A percentile compares a stretch with the other conserved stretches of the same genome.
Evolutionary conservation across 139 green algal species (phyloP).

Genomic region (Eudorina sp.): DNA sequence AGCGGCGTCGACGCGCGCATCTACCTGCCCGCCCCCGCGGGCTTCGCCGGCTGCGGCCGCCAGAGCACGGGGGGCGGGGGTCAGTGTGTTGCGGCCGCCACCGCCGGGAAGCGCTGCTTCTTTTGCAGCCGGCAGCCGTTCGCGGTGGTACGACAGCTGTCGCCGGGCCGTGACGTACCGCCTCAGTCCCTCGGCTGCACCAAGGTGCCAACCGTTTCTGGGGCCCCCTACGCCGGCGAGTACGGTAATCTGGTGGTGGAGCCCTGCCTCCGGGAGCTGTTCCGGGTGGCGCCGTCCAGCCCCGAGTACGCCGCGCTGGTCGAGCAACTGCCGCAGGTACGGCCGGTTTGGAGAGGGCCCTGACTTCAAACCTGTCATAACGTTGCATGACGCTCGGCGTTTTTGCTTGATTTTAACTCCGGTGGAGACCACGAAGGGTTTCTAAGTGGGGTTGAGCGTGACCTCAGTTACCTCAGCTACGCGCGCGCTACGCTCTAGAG

Average conservation of each 20-base stretch:
- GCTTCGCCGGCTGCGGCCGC: not conserved
- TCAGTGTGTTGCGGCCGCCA: not conserved
- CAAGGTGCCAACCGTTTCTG: too few species aligned
- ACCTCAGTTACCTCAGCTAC: too few species aligned
- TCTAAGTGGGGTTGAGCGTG: too few species aligned
- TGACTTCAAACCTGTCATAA: not conserved
- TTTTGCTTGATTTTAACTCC: too few species aligned
- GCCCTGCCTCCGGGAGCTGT: conserved; percentile 13
- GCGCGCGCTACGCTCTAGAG: too few species aligned
- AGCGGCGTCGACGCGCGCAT: not conserved
- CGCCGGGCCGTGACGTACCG: too few species aligned
- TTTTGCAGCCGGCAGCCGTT: conserved; percentile 45
- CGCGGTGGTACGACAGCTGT: not conserved
- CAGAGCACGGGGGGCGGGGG: conserved; percentile 19
- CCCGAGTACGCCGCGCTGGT: conserved; percentile 8
- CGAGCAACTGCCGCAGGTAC: conserved; percentile 20
- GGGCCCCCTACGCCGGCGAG: too few species aligned
- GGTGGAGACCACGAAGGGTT: too few species aligned
- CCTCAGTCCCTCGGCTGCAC: too few species aligned
- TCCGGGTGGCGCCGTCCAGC: not conserved
- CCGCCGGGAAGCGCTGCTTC: not conserved
- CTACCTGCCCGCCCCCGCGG: not conserved
- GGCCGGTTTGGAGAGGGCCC: conserved; percentile 9
- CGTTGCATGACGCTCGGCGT: too few species aligned
- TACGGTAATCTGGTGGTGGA: conserved; percentile 40